Conservation (phyloP, 2,329 filamentous ascomycete genomes). For the Amesomyces nigricolor region DNA sequence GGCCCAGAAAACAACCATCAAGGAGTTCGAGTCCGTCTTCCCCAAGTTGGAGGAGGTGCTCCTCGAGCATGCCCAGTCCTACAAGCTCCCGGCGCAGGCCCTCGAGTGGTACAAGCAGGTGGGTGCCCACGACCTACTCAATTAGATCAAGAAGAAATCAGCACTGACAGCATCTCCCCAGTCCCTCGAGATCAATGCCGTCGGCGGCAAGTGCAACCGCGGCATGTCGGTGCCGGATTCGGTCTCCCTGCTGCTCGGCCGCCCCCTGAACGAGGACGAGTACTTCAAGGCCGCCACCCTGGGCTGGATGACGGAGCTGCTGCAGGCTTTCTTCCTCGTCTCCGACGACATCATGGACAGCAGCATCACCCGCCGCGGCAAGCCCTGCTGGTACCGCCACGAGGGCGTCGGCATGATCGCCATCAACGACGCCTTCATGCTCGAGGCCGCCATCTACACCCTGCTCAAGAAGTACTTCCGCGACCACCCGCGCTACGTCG, state of each 20-base stretch:
- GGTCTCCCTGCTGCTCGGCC: slow-evolving; percentile 67
- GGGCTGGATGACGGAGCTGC: slow-evolving; percentile 96
- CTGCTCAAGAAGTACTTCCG: slow-evolving; percentile 94
- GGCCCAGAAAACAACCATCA: slow-evolving; percentile 68
- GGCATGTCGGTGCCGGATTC: slow-evolving; percentile 97
- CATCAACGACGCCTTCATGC: slow-evolving; percentile 97
- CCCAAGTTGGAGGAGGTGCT: slow-evolving; percentile 79
- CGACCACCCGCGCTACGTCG: slow-evolving; percentile 77
- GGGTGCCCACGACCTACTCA: slow-evolving; percentile 22
- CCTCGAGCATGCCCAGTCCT: slow-evolving; percentile 69
- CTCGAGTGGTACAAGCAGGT: slow-evolving; percentile 85
- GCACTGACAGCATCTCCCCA: slow-evolving; percentile 34
- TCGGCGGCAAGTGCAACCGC: slow-evolving; percentile 97
- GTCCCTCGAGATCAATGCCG: slow-evolving; percentile 78
- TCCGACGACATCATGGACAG: slow-evolving; percentile 98
- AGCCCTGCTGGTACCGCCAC: slow-evolving; percentile 94
- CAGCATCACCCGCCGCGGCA: slow-evolving; percentile 88
- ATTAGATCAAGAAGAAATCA: background rate
- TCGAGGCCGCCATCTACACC: slow-evolving; percentile 84
- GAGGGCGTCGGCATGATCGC: slow-evolving; percentile 88
- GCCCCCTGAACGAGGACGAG: slow-evolving; percentile 69
- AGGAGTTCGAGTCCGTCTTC: slow-evolving; percentile 87
- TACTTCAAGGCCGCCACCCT: slow-evolving; percentile 84
- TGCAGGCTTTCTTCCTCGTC: slow-evolving; percentile 98
- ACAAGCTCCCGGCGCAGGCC: slow-evolving; percentile 76